Evolutionary conservation across 179 eudicot genomes (phyloP).

Genomic region (Beta lomatogona): DNA sequence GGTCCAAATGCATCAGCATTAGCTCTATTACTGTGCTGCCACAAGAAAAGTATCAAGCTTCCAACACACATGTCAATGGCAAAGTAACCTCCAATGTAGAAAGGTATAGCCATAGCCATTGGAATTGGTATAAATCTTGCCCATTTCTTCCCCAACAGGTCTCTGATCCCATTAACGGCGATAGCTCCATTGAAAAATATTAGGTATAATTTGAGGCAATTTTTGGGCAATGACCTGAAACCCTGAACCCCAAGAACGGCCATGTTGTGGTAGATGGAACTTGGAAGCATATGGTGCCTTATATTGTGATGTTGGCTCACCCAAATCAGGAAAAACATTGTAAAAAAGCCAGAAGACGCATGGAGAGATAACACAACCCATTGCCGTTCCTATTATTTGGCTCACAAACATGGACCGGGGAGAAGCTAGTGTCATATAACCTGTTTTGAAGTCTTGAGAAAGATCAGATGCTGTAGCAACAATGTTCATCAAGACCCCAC

Average conservation of each 20-base stretch:
- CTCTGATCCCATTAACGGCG: slow-evolving; percentile 57
- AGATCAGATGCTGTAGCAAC: slow-evolving; percentile 88
- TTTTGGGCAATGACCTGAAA: slow-evolving; percentile 58
- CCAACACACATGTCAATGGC: slow-evolving; percentile 91
- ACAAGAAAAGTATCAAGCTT: slow-evolving; percentile 66
- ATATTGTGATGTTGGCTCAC: slow-evolving; percentile 45
- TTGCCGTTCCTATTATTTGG: slow-evolving; percentile 77
- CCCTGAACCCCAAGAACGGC: slow-evolving; percentile 75
- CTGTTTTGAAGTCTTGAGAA: slow-evolving; percentile 84
- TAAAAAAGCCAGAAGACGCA: slow-evolving; percentile 87
- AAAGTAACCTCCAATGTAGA: slow-evolving; percentile 74
- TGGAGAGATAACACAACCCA: slow-evolving; percentile 83
- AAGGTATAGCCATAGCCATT: slow-evolving; percentile 95
- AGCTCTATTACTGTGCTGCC: slow-evolving; percentile 56
- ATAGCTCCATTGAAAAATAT: slow-evolving; percentile 66
- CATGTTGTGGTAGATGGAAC: slow-evolving; percentile 65
- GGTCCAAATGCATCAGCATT: slow-evolving; percentile 75
- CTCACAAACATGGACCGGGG: slow-evolving; percentile 90
- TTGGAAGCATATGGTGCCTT: slow-evolving; percentile 71
- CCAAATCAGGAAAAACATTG: slow-evolving; percentile 64
- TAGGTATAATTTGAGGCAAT: slow-evolving; percentile 63
- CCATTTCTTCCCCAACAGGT: slow-evolving; percentile 44
- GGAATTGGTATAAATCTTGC: slow-evolving; percentile 67
- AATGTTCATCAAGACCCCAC: slow-evolving; percentile 94
- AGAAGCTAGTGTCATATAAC: slow-evolving; percentile 80